Evolutionary conservation across 306 rosid species (phyloP), one percentile per base, ranked within the genome.

Genomic region (Castanopsis chinensis): DNA sequence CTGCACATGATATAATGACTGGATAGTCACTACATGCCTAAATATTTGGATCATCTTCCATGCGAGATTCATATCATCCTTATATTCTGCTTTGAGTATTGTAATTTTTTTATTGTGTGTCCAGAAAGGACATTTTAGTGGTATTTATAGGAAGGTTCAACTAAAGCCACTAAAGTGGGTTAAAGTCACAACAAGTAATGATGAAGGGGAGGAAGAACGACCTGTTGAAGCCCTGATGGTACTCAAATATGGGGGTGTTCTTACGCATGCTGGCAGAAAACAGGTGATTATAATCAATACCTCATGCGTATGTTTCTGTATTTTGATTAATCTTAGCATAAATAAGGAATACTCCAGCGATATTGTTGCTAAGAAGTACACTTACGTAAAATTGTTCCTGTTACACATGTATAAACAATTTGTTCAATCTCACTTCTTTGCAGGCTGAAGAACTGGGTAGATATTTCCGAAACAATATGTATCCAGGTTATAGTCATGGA

Each of bases 391-490:
- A 18, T 56, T 63, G 23, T 58, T 8, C n/a, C 15, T 18, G 72
- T 67, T 19, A 35, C 52, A 19, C 20, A 33, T 68, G 17, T 70
- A 78, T 81, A 64, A 72, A 75, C 35, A 68, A 71, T 41, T 77
- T 72, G 63, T 54, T 51, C n/a, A 21, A 63, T 57, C 21, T 76
- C 73, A 19, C 43, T 53, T 72, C 69, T 83, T 85, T 85, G 65
- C 86, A 95, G 99, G 99, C 99, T 73, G 99, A 95, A 89, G 99
- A 95, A 76, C 91, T 95, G 78, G 99, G 99, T 76, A 91, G 99
- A 91, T 95, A 88, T 85, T 95, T 95, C 80, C 91, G 98, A 28
- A 90, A 95, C 82, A 91, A 95, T 78, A 89, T 95, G 93, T 95
- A 95, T 87, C 99, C 99, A 89, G 99, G 99, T 94, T 72, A 78